These are phyloP conservation scores for Penicillium ucsense DNA, from an alignment of 495 filamentous ascomycete genomes.

Conservation along the genomic window DNA sequence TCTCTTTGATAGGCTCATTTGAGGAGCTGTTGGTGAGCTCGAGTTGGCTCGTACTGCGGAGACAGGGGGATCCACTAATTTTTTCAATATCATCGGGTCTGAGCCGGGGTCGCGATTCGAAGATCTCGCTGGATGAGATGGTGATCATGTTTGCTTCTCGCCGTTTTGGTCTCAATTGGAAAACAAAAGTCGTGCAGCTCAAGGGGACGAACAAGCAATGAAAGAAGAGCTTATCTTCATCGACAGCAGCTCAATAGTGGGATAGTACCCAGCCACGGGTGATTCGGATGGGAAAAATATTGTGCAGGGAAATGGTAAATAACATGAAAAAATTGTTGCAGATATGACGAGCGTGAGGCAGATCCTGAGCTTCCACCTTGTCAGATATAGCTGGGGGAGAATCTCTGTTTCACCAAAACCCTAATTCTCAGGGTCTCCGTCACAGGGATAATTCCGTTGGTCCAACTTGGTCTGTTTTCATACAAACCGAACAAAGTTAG, in stretches of 20 bases:
- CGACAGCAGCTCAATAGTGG: not conserved
- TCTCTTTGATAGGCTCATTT: constrained; percentile 6
- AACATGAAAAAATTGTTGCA: too few species aligned
- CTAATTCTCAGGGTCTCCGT: too few species aligned
- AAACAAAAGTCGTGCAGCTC: not conserved
- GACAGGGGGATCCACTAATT: constrained; percentile 6
- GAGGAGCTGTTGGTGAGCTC: constrained; percentile 14
- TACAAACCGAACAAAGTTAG: not conserved
- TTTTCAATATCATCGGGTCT: constrained; percentile 16
- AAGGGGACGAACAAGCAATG: not conserved
- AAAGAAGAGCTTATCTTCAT: not conserved
- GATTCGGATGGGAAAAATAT: too few species aligned
- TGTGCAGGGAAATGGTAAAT: too few species aligned
- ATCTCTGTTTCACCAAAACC: not conserved
- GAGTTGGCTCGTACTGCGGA: constrained; percentile 8
- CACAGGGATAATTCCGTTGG: too few species aligned
- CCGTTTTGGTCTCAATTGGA: too few species aligned
- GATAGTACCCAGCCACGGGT: not conserved
- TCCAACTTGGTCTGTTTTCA: too few species aligned
- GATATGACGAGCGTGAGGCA: too few species aligned
- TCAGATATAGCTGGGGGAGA: constrained; percentile 9
- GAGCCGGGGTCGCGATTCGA: constrained; percentile 3
- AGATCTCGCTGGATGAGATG: not conserved
- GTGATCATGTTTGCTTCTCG: not conserved
- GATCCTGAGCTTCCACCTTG: too few species aligned